Conservation (phyloP, 805 yeast species). For the Barnettozyma salicaria region DNA sequence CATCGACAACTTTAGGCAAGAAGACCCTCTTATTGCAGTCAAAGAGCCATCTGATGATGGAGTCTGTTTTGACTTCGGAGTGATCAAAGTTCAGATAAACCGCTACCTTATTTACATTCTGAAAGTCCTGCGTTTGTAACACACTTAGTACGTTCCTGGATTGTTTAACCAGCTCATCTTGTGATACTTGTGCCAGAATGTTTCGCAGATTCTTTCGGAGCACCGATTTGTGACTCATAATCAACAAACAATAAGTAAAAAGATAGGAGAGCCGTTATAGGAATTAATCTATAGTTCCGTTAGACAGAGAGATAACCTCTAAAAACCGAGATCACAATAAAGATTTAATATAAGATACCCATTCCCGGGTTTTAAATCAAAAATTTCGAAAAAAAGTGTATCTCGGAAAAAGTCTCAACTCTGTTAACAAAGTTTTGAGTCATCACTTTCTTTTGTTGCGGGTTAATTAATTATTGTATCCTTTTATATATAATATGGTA, state of each 20-base stretch:
- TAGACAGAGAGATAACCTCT: too few species aligned
- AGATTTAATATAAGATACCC: neutral
- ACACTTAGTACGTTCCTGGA: constrained; percentile 20
- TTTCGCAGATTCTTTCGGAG: neutral
- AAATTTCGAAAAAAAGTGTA: too few species aligned
- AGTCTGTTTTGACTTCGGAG: constrained; percentile 59
- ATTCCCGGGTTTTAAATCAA: too few species aligned
- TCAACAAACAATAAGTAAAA: too few species aligned
- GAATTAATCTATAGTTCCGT: too few species aligned
- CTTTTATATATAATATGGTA: constrained; percentile 1
- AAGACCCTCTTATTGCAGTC: constrained; percentile 44
- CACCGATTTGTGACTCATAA: neutral
- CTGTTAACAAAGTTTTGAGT: neutral
- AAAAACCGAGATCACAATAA: neutral
- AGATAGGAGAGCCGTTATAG: too few species aligned
- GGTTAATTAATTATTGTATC: neutral
- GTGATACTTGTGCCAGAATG: constrained; percentile 7
- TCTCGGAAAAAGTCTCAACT: too few species aligned
- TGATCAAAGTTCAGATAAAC: constrained; percentile 72
- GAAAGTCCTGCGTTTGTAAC: constrained; percentile 29
- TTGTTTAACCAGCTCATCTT: constrained; percentile 22
- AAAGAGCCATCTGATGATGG: constrained; percentile 49
- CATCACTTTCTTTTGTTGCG: neutral
- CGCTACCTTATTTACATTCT: constrained; percentile 46
- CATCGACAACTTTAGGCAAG: constrained; percentile 45